phyloP scores from a whole-genome alignment of 768 basidiomycete genomes.

The Pleurotus tuoliensis region DNA sequence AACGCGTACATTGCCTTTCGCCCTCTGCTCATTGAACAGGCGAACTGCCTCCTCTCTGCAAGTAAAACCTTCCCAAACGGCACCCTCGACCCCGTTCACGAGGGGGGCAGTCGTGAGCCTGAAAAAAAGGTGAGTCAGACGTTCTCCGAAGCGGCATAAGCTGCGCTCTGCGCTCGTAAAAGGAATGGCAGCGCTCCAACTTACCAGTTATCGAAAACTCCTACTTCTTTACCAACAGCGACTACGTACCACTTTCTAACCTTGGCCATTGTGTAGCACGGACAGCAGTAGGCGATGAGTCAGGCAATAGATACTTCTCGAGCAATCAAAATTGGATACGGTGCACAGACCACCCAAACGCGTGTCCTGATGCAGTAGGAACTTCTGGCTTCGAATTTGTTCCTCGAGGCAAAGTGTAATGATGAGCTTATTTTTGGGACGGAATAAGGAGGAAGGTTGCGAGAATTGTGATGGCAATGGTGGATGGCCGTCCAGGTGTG shows the following conservation, averaged over 20 bases:
- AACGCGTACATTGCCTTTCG: conserved; percentile 25
- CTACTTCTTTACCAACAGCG: conserved; percentile 31
- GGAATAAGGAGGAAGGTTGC: too few species aligned
- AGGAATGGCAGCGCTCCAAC: conserved; percentile 2
- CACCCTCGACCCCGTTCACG: conserved; percentile 37
- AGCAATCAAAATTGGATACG: too few species aligned
- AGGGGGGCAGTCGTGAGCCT: conserved; percentile 46
- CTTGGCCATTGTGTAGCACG: conserved; percentile 23
- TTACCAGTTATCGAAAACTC: conserved; percentile 37
- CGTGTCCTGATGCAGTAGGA: too few species aligned
- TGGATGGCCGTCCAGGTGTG: too few species aligned
- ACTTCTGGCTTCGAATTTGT: too few species aligned
- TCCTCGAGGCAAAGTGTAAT: too few species aligned
- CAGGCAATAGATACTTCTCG: neutral
- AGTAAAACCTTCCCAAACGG: conserved; percentile 38
- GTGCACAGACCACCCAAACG: too few species aligned
- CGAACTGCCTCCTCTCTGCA: conserved; percentile 37
- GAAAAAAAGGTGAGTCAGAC: neutral
- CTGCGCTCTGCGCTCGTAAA: too few species aligned
- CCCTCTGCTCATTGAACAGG: conserved; percentile 23
- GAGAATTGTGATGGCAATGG: too few species aligned
- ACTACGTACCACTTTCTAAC: conserved; percentile 39
- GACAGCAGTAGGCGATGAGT: neutral
- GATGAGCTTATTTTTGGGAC: too few species aligned
- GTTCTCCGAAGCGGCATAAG: too few species aligned